Conservation (phyloP, 73 alveolate species). For the Symbiodinium pilosum region DNA sequence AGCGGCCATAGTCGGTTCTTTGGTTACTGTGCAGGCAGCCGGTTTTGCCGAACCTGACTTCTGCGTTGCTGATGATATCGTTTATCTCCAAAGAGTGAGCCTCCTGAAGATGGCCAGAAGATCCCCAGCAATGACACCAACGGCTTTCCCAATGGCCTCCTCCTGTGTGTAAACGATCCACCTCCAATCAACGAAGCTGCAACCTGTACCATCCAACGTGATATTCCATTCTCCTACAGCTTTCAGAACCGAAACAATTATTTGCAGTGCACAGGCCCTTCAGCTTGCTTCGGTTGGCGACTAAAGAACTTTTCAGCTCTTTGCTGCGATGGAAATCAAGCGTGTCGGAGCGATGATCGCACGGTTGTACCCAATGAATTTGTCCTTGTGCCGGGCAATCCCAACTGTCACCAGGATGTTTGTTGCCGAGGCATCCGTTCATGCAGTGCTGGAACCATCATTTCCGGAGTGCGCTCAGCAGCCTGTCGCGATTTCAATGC, state of each 20-base stretch:
- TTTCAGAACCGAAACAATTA: background rate
- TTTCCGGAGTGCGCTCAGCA: slow-evolving; percentile 37
- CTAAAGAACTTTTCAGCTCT: background rate
- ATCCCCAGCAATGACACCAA: slow-evolving; percentile 35
- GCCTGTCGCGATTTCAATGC: slow-evolving; percentile 63
- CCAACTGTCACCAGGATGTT: slow-evolving; percentile 48
- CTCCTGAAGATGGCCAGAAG: background rate
- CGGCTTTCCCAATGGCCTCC: slow-evolving; percentile 30
- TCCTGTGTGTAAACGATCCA: background rate
- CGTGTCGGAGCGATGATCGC: slow-evolving; percentile 18
- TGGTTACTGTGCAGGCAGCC: background rate
- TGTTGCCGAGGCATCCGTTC: slow-evolving; percentile 46
- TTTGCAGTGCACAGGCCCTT: background rate
- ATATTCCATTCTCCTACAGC: background rate
- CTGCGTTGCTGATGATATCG: background rate
- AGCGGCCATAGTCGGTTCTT: background rate
- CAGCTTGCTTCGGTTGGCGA: slow-evolving; percentile 2
- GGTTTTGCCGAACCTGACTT: background rate
- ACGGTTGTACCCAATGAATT: background rate
- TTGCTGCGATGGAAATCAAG: slow-evolving; percentile 5
- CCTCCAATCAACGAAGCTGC: slow-evolving; percentile 15
- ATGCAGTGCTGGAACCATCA: slow-evolving; percentile 3
- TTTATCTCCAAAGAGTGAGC: slow-evolving; percentile 15
- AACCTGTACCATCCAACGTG: slow-evolving; percentile 2
- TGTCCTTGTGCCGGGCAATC: slow-evolving; percentile 12